phyloP scores from a whole-genome alignment of 1,284 basidiomycete genomes.

The Ceratobasidium sp. region DNA sequence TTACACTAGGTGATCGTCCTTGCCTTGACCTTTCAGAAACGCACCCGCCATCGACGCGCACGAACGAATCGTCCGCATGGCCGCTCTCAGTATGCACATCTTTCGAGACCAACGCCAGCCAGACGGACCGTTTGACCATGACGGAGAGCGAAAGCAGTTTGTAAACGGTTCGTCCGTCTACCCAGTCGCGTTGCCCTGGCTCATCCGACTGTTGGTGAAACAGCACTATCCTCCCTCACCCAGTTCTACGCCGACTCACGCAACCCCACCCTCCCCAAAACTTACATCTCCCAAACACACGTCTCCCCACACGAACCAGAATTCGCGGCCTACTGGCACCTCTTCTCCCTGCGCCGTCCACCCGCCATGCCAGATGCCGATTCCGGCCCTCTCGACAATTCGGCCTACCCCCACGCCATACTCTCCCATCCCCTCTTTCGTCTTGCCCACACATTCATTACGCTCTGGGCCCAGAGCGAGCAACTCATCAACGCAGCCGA shows the following conservation, averaged over 20 bases:
- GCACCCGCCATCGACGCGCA: conserved; percentile 34
- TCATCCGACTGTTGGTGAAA: neutral
- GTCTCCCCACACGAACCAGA: conserved; percentile 29
- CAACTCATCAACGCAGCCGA: conserved; percentile 26
- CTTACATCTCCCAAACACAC: conserved; percentile 29
- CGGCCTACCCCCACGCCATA: neutral
- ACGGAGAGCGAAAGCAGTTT: conserved; percentile 39
- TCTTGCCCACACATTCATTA: conserved; percentile 12
- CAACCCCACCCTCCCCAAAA: conserved; percentile 36
- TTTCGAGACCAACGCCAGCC: conserved; percentile 38
- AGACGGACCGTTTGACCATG: conserved; percentile 39
- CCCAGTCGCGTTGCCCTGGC: neutral
- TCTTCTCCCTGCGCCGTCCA: conserved; percentile 30
- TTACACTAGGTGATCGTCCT: neutral
- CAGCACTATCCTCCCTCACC: conserved; percentile 27
- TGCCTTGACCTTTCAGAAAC: neutral
- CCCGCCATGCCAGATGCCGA: neutral
- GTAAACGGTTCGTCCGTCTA: conserved; percentile 24
- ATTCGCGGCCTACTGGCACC: conserved; percentile 38
- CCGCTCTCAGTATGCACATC: conserved; percentile 35
- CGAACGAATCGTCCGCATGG: conserved; percentile 41
- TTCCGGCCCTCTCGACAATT: neutral
- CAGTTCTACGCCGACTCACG: conserved; percentile 40
- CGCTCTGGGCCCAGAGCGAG: conserved; percentile 16
- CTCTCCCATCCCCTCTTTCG: conserved; percentile 17